These are phyloP conservation scores for Candida schatavii DNA, from an alignment of 805 yeast genomes.

Conservation along the genomic window DNA sequence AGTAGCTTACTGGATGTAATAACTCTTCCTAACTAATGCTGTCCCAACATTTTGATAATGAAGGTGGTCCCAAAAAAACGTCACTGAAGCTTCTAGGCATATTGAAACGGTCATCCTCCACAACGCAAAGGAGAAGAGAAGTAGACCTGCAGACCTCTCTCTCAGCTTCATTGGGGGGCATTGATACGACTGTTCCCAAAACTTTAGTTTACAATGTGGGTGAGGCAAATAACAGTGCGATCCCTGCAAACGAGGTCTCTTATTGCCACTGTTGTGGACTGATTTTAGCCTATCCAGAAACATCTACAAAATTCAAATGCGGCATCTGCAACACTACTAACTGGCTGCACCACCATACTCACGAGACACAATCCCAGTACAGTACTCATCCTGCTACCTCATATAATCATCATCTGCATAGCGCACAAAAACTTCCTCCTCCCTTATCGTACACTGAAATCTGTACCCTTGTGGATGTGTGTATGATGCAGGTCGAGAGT, in stretches of 20 bases:
- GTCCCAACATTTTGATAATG: too few relatives aligned
- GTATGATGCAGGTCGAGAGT: conserved; percentile 20
- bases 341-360: conserved; percentile 13
- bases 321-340: conserved; percentile 57
- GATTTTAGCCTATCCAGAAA: conserved; percentile 26
- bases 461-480: conserved; percentile 30
- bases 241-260: conserved; percentile 12
- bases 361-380: neutral
- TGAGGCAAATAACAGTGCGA: too few relatives aligned
- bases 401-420: neutral
- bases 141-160: too few relatives aligned
- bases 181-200: too few relatives aligned
- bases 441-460: conserved; percentile 30
- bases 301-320: conserved; percentile 50
- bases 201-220: too few relatives aligned
- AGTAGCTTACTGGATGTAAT: too few relatives aligned
- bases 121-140: too few relatives aligned
- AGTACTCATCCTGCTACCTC: neutral
- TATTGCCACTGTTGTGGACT: conserved; percentile 41
- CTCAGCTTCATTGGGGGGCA: too few relatives aligned
- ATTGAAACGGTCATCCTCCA: neutral
- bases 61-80: neutral
- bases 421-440: conserved; percentile 11
- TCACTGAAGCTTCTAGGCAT: neutral
- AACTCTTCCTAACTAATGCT: too few relatives aligned